Conservation (phyloP, 202 grass and related monocot genomes). For the Hordeum pubiflorum region DNA sequence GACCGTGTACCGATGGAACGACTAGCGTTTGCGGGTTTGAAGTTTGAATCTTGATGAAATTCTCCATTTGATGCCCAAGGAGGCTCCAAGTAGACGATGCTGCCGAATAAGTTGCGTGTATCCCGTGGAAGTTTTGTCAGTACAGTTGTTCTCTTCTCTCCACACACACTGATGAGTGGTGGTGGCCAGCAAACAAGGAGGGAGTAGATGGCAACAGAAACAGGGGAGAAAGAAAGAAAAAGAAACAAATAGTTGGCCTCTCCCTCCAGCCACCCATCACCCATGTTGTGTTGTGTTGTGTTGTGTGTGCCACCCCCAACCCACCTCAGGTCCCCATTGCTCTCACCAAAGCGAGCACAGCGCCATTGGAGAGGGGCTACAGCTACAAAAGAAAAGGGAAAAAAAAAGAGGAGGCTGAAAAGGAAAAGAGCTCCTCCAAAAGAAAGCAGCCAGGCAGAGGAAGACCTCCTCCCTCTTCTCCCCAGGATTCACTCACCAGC, state of each 20-base stretch:
- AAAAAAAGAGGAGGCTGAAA: conserved; percentile 18
- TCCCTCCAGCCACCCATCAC: not conserved
- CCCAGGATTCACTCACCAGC: conserved; percentile 35
- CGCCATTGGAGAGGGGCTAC: not conserved
- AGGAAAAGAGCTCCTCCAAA: conserved; percentile 39
- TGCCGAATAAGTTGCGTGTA: not conserved
- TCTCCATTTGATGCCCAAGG: not conserved
- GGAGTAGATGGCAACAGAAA: conserved; percentile 32
- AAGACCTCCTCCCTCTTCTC: conserved; percentile 18
- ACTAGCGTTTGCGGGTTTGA: not conserved
- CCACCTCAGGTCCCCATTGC: conserved; percentile 7
- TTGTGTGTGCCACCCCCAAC: conserved; percentile 5
- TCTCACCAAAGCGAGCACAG: not conserved
- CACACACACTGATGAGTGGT: not conserved
- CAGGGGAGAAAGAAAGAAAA: conserved; percentile 29
- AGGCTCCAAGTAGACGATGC: not conserved
- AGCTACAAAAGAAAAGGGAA: conserved; percentile 26
- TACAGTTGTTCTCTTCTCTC: not conserved
- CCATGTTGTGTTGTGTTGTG: not conserved
- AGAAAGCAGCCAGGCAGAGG: conserved; percentile 27
- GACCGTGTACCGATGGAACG: too few relatives aligned
- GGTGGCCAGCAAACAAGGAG: not conserved
- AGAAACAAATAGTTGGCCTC: not conserved
- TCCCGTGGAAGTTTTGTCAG: conserved; percentile 8
- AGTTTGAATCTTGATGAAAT: not conserved